Evolutionary conservation across 2,329 filamentous ascomycete species (phyloP).

Genomic region (Aspergillus quadricinctus): DNA sequence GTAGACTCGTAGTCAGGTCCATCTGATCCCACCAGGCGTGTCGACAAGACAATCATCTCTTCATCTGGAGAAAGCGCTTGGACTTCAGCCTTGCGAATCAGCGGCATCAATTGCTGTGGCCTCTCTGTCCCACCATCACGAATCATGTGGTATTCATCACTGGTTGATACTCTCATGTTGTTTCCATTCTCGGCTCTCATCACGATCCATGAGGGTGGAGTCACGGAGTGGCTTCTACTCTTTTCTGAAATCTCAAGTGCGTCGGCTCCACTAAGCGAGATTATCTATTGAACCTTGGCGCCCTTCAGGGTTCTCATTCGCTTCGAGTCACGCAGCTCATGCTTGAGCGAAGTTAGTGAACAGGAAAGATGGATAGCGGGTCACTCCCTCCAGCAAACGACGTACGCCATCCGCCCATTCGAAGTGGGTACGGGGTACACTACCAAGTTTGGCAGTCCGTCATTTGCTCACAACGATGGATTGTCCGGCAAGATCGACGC

Average conservation of each 20-base stretch:
- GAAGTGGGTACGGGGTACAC: background rate
- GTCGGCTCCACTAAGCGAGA: background rate
- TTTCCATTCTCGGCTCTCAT: background rate
- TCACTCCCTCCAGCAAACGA: background rate
- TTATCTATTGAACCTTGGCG: background rate
- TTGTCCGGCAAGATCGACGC: background rate
- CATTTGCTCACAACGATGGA: background rate
- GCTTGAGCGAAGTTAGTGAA: background rate
- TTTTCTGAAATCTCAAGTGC: background rate
- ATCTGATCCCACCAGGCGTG: background rate
- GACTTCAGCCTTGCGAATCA: background rate
- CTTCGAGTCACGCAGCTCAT: background rate
- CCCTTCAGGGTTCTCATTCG: background rate
- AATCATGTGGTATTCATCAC: background rate
- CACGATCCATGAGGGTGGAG: too few species aligned
- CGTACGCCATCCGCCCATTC: background rate
- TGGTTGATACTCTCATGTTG: background rate
- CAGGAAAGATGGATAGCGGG: too few species aligned
- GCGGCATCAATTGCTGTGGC: background rate
- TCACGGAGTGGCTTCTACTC: background rate
- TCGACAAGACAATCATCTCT: background rate
- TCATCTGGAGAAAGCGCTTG: background rate
- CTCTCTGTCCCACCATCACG: background rate
- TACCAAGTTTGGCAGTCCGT: background rate
- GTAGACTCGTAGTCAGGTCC: background rate